These are phyloP conservation scores for Vitis riparia DNA, from an alignment of 164 flowering plant species.

Conservation along the genomic window DNA sequence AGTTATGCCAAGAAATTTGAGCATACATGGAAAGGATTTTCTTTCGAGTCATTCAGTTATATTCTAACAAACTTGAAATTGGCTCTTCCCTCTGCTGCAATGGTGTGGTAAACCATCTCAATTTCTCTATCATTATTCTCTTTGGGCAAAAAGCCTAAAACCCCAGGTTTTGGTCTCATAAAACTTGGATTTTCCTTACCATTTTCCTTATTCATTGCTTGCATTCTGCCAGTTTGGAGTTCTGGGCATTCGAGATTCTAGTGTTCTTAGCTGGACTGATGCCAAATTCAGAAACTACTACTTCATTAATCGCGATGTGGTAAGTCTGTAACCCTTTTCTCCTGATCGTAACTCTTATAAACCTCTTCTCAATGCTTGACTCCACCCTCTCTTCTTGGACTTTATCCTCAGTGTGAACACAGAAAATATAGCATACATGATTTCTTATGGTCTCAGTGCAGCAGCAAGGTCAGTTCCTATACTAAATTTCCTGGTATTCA, in stretches of 20 bases:
- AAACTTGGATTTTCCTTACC: no score
- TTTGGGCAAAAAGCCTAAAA: background rate
- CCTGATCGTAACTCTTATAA: background rate
- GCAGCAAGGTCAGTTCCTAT: background rate
- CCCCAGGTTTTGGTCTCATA: no score
- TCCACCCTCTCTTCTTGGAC: background rate
- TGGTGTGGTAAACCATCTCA: slow-evolving; percentile 72
- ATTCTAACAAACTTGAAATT: slow-evolving; percentile 54
- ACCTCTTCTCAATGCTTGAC: background rate
- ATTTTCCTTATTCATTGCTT: background rate
- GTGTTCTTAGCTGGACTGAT: slow-evolving; percentile 84
- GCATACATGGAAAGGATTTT: slow-evolving; percentile 76
- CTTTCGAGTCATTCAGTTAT: slow-evolving; percentile 47
- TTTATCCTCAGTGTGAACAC: background rate
- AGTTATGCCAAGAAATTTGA: slow-evolving; percentile 38
- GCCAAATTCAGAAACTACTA: slow-evolving; percentile 64
- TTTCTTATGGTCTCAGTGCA: background rate
- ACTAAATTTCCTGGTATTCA: background rate
- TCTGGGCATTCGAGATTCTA: slow-evolving; percentile 91
- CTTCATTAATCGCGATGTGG: slow-evolving; percentile 92
- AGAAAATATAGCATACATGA: background rate
- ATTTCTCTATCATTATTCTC: background rate
- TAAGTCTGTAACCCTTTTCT: slow-evolving; percentile 16
- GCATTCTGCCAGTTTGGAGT: slow-evolving; percentile 60
- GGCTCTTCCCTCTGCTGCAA: slow-evolving; percentile 87